Percentiles rank a stretch among this genome's conserved stretches.
These are phyloP conservation scores for Tuber melanosporum DNA, from an alignment of 495 filamentous ascomycete genomes.

Conservation along the genomic window DNA sequence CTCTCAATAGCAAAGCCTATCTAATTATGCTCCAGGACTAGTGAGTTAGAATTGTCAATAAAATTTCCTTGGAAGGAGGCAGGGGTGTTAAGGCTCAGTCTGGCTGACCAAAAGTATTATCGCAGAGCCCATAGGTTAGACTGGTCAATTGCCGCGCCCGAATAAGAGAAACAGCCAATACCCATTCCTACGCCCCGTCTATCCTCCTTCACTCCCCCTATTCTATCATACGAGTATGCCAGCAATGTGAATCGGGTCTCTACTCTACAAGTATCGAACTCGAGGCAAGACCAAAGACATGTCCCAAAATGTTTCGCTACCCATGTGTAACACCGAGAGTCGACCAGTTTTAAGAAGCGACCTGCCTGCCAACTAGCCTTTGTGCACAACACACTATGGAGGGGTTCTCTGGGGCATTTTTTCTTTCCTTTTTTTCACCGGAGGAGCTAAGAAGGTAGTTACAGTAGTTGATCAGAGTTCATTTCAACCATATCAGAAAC, in stretches of 20 bases:
- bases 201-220: neutral
- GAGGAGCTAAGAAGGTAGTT: neutral
- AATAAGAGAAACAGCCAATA: neutral
- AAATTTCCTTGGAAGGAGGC: neutral
- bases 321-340: neutral
- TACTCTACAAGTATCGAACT: neutral
- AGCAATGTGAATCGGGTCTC: neutral
- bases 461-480: neutral
- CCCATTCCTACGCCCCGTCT: neutral
- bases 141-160: neutral
- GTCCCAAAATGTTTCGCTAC: neutral
- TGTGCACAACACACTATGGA: neutral
- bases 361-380: neutral
- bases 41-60: neutral
- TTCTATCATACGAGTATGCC: neutral
- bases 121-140: neutral
- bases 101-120: neutral
- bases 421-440: neutral
- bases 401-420: neutral
- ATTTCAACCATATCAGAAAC: neutral
- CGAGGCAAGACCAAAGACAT: neutral
- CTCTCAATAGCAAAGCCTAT: neutral
- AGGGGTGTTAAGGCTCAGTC: neutral
- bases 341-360: neutral
- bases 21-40: neutral